Base-by-base conservation (phyloP, 495 filamentous ascomycete genomes). In the Chaetomidium leptoderma region DNA sequence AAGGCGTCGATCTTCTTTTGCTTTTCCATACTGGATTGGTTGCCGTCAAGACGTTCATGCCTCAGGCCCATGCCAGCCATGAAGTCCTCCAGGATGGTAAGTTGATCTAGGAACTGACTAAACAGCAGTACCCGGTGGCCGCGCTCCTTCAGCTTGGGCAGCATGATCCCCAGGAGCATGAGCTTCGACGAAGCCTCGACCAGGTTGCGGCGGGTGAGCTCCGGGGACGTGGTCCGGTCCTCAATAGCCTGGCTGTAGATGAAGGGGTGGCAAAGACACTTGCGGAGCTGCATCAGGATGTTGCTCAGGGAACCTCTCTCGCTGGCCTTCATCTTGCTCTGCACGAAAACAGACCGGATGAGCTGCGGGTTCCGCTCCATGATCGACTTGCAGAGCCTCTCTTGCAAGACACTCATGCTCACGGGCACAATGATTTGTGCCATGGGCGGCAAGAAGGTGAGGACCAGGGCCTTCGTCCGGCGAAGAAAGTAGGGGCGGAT, bases 41-140 rank as follows among this genome's bases (percentile, higher is more conserved):
- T 82, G n/a, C 93, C 93, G 72, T 99, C 93, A 0, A 99, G 81
- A 14, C 93, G 89, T 57, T 87, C 81, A 68, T 88, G 88, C 7
- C 66, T 69, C 51, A 96, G 71, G 10, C 81, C 83, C 39, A 97
- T 64, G 2, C 85, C 84, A 19, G 78, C 79, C 2, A 97, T 73
- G 62, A 97, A 96, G 67, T 99, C 93, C 70, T 99, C 93, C 13
- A 95, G 74, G 37, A 97, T 83, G 61, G 91, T 88, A 16, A 99
- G 75, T 72, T 91, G 89, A 32, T 90, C 83, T 6, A 99, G 74
- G 57, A 97, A 97, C 67, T 97, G 95, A 69, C 91, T 96, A 75
- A 99, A 99, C 24, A 99, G 88, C 19, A 99, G 74, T 6, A 96
- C 92, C 19, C 93, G 80, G 69, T 99, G 91, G 1, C 92, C 92